These are phyloP conservation scores for Podaxis rugospora DNA, from an alignment of 768 basidiomycete genomes.

Conservation along the genomic window DNA sequence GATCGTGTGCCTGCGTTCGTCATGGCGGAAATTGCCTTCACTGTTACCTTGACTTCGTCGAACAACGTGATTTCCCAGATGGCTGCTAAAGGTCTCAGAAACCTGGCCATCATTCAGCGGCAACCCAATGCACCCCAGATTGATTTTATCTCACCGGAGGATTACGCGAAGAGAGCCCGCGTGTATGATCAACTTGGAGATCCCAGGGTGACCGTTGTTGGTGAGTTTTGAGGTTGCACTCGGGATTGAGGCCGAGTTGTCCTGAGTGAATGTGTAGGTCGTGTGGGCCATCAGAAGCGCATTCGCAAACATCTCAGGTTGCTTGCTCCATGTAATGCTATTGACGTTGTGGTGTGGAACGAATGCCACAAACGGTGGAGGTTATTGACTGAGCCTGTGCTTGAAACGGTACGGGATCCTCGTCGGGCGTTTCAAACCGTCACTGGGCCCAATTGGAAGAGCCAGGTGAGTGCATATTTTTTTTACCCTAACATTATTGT, in stretches of 20 bases:
- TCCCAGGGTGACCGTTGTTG: conserved; percentile 63
- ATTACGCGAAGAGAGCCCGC: conserved; percentile 62
- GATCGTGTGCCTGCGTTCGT: conserved; percentile 60
- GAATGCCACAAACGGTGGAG: conserved; percentile 80
- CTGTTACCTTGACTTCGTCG: conserved; percentile 67
- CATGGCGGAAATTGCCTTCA: conserved; percentile 67
- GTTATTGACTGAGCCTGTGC: conserved; percentile 54
- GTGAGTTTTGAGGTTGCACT: conserved; percentile 32
- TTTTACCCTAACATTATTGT: background rate
- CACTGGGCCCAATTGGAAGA: conserved; percentile 18
- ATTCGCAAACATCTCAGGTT: conserved; percentile 66
- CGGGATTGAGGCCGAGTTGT: background rate
- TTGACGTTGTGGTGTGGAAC: conserved; percentile 78
- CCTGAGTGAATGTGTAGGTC: conserved; percentile 40
- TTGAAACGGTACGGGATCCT: conserved; percentile 32
- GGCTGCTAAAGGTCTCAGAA: conserved; percentile 65
- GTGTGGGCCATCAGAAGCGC: conserved; percentile 76
- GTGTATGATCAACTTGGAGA: conserved; percentile 81
- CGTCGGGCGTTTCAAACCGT: conserved; percentile 24
- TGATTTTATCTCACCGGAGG: conserved; percentile 50
- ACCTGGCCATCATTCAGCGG: conserved; percentile 64
- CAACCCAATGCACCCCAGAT: conserved; percentile 53
- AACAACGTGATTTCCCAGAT: conserved; percentile 62
- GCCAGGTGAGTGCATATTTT: conserved; percentile 23
- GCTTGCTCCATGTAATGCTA: conserved; percentile 57